Conservation (phyloP, 2,329 filamentous ascomycete genomes). For the Teratosphaeria gauchensis region DNA sequence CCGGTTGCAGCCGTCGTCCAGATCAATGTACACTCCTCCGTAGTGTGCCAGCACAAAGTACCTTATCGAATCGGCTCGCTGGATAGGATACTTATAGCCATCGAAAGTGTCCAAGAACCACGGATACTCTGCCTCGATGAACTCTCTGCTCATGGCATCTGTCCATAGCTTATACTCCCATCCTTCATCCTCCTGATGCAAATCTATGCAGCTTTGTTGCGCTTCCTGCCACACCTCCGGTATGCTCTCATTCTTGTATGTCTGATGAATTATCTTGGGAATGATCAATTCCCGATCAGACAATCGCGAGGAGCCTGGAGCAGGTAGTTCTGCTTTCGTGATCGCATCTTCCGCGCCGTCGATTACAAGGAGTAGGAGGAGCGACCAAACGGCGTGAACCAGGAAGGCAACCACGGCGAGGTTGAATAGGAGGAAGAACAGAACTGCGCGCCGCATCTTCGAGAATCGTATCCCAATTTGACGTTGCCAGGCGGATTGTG, state of each 20-base stretch:
- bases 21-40: slow-evolving; percentile 72
- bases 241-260: slow-evolving; percentile 61
- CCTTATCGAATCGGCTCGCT: slow-evolving; percentile 64
- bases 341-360: slow-evolving; percentile 60
- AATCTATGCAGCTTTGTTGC: slow-evolving; percentile 55
- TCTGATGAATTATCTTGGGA: slow-evolving; percentile 70
- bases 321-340: slow-evolving; percentile 54
- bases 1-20: slow-evolving; percentile 62
- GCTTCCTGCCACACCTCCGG: slow-evolving; percentile 56
- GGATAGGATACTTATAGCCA: slow-evolving; percentile 63
- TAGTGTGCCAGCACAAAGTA: slow-evolving; percentile 71
- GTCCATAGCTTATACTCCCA: slow-evolving; percentile 82
- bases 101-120: slow-evolving; percentile 64
- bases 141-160: slow-evolving; percentile 56
- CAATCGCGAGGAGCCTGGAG: slow-evolving; percentile 50
- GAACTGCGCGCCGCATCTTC: slow-evolving; percentile 48
- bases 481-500: not conserved
- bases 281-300: slow-evolving; percentile 52
- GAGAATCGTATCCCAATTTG: not conserved
- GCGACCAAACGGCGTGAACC: slow-evolving; percentile 58
- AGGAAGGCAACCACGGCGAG: slow-evolving; percentile 54
- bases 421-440: slow-evolving; percentile 57
- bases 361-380: slow-evolving; percentile 60
- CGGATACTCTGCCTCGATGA: slow-evolving; percentile 63
- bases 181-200: slow-evolving; percentile 43